Base-by-base conservation (phyloP, 495 filamentous ascomycete genomes). In the Opeltia flavorubescens region DNA sequence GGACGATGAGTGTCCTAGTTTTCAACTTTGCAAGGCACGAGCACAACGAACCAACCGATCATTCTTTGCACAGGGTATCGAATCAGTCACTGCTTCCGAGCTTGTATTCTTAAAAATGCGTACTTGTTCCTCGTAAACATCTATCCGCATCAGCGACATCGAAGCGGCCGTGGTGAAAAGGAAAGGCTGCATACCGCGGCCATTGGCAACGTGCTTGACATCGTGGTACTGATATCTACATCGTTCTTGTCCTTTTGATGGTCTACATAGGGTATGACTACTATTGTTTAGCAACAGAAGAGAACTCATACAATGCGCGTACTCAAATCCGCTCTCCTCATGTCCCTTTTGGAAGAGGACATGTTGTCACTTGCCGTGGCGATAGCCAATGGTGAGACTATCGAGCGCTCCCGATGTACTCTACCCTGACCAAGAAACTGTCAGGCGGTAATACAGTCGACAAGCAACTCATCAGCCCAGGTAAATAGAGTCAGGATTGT, bases 91-190 rank as follows among this genome's bases (percentile, higher is more conserved):
- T 35, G 20, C 4, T 2, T 41, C 4, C 13, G 7, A 13, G 13
- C 18, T 13, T 13, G 3, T 7, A 20, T 11, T 12, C 20, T n/a
- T 13, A 25, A 3, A 25, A 8, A 21, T 12, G 43, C 75, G 70
- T 76, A 93, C 73, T 83, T 80, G 64, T 91, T 94, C 40, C 86
- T 72, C 50, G 83, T 89, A 62, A 94, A 93, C 71, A 95, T 89
- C 77, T 82, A 59, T 28, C 34, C 7, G 18, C 18, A 12, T 47
- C n/a, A 48, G 43, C 17, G n/a, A n/a, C 26, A 33, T 30, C 23
- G 15, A 18, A 6, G 21, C 20, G 20, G 9, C 38, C 15, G 5
- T 41, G 21, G 26, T 12, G 31, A 26, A 34, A 26, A 27, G 28
- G 36, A 42, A 23, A 25, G 35, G 13, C 42, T 21, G 13, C 76